A percentile compares a stretch with the other conserved stretches of the same genome.
These are phyloP conservation scores for Talaromyces nanjingensis DNA, from an alignment of 495 filamentous ascomycete genomes.

Conservation along the genomic window DNA sequence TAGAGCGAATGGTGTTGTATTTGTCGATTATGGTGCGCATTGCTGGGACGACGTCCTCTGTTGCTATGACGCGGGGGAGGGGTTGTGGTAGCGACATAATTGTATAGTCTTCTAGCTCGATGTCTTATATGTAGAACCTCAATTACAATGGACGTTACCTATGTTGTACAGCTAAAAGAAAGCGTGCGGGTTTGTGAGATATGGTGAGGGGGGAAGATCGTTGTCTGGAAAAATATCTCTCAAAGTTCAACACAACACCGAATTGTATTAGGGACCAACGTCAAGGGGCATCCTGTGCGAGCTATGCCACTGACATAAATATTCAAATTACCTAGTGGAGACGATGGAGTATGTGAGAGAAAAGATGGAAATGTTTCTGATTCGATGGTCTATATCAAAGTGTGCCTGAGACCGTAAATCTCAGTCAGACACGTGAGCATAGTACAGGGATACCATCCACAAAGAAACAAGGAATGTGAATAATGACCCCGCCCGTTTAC, in stretches of 20 bases:
- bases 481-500: background rate
- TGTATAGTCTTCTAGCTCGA: background rate
- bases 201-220: too few relatives aligned
- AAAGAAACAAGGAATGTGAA: background rate
- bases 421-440: background rate
- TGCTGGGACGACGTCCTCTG: background rate
- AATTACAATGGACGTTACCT: too few relatives aligned
- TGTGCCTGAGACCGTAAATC: background rate
- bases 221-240: too few relatives aligned
- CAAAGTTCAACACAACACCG: too few relatives aligned
- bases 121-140: too few relatives aligned
- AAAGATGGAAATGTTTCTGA: background rate
- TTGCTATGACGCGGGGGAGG: background rate
- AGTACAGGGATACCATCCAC: background rate
- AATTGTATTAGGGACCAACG: too few relatives aligned
- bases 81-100: background rate
- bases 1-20: background rate
- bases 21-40: background rate
- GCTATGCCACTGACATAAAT: background rate
- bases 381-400: background rate
- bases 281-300: too few relatives aligned
- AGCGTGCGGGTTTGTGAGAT: too few relatives aligned
- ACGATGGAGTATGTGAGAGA: background rate
- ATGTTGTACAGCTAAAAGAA: too few relatives aligned
- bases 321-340: background rate